Percentiles rank a stretch among this genome's conserved stretches.
phyloP scores from a whole-genome alignment of 768 basidiomycete genomes.

The Rhodotorula graminis region DNA sequence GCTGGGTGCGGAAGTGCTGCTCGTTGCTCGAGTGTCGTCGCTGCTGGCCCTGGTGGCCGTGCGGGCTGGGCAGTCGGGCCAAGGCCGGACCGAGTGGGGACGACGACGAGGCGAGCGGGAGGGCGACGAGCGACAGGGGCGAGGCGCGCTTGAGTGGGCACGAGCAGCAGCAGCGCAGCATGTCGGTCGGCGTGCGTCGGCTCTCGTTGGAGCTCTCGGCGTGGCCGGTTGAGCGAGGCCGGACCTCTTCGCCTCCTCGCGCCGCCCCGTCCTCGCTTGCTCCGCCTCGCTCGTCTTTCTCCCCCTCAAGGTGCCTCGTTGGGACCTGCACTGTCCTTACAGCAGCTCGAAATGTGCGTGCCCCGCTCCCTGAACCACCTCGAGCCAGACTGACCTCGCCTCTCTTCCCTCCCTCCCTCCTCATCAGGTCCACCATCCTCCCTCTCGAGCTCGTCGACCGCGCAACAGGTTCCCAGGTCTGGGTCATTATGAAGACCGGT shows the following conservation, averaged over 20 bases:
- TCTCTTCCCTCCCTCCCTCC: not conserved
- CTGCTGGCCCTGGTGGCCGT: not conserved
- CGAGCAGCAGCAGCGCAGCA: slow-evolving; percentile 13
- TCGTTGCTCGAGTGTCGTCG: slow-evolving; percentile 4
- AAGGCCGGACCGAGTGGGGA: not conserved
- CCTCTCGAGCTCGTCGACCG: slow-evolving; percentile 79
- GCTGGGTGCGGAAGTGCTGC: slow-evolving; percentile 23
- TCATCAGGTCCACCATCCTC: slow-evolving; percentile 33
- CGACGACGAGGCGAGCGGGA: not conserved
- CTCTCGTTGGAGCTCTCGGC: too few species aligned
- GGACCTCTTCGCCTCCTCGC: too few species aligned
- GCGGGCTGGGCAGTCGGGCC: not conserved
- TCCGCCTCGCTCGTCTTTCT: too few species aligned
- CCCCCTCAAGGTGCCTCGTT: too few species aligned
- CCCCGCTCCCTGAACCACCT: not conserved
- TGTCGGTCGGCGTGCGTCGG: too few species aligned
- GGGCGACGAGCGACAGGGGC: not conserved
- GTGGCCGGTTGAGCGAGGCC: too few species aligned
- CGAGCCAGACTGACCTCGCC: not conserved
- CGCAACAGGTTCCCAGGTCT: slow-evolving; percentile 93
- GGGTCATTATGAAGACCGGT: slow-evolving; percentile 86
- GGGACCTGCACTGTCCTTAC: too few species aligned
- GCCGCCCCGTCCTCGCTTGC: too few species aligned
- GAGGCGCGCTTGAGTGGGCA: not conserved
- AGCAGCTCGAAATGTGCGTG: too few species aligned